phyloP scores from a whole-genome alignment of 495 filamentous ascomycete genomes.

The Tuber borchii region DNA sequence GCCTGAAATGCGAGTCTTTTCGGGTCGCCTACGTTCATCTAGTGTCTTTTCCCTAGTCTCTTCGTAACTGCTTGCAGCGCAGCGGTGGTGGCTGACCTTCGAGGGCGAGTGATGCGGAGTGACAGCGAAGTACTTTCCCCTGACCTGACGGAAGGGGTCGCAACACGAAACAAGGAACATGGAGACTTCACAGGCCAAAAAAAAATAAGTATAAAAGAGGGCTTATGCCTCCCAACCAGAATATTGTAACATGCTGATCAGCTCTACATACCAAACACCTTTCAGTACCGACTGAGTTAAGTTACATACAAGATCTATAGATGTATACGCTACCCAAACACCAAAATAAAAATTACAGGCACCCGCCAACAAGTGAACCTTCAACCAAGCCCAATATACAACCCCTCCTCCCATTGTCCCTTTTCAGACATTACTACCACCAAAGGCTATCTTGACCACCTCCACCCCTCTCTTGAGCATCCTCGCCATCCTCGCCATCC shows the following conservation, averaged over 20 bases:
- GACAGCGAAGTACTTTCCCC: not conserved
- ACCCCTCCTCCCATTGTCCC: not conserved
- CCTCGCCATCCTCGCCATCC: constrained; percentile 16
- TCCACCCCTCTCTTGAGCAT: not conserved
- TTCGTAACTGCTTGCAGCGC: not conserved
- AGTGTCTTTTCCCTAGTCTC: not conserved
- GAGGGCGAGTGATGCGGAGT: not conserved
- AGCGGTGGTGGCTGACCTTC: not conserved
- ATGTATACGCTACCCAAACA: not conserved
- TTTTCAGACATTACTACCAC: not conserved
- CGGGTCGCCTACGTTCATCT: not conserved
- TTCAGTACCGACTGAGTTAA: not conserved
- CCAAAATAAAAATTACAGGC: not conserved
- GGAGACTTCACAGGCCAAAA: not conserved
- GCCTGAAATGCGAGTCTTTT: not conserved
- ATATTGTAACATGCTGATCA: not conserved
- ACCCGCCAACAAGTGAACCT: not conserved
- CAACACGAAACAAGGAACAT: not conserved
- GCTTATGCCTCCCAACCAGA: not conserved
- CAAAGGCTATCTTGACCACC: not conserved
- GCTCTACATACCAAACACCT: not conserved
- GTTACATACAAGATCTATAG: not conserved
- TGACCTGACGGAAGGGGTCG: not conserved
- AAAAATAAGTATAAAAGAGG: not conserved
- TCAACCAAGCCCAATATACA: not conserved